Evolutionary conservation across 1,284 basidiomycete species (phyloP), one percentile per base, ranked within the genome.

Genomic region (Ceratobasidium sp.): DNA sequence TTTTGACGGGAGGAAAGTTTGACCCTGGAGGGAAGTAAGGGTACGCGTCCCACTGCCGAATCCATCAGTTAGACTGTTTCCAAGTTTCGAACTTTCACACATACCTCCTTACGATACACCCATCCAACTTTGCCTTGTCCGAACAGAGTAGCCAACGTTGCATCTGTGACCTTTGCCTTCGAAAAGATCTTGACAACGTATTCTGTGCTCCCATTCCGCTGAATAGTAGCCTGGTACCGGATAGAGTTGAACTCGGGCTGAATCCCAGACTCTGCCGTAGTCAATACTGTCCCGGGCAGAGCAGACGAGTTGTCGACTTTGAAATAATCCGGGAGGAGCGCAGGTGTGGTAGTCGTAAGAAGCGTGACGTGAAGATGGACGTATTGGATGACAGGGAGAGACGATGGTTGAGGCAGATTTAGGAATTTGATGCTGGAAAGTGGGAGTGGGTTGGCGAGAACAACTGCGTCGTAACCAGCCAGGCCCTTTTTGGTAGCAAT

Each of bases 101-200:
- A 9, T 34, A 71, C 92, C 84, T 91, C 88, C 81, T 97, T 95
- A 74, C 93, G 85, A 77, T 89, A 82, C 8, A 94, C 87, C 96
- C 97, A 98, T 8, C 88, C 87, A 27, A 96, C 89, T 74, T 90
- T 84, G 34, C 87, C 87, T 2, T 80, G 54, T 6, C 84, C 83
- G 80, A 95, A 95, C 74, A 90, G 83, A 13, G 84, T 82, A 29
- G 84, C 81, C 37, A 98, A 83, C 86, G 90, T 91, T 68, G 89
- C 86, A 76, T 95, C 90, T 41, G 85, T 84, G 29, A 97, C 81
- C 7, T 82, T 80, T 37, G 87, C 80, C 76, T 88, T 84, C 0
- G 94, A 96, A 81, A 98, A 98, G 71, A 99, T 92, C 85, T 96
- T 96, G 74, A 95, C 92, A 19, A 87, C 85, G 86, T 89, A 92